phyloP scores from a whole-genome alignment of 108 stramenopile species.

The Aureococcus anophagefferens region DNA sequence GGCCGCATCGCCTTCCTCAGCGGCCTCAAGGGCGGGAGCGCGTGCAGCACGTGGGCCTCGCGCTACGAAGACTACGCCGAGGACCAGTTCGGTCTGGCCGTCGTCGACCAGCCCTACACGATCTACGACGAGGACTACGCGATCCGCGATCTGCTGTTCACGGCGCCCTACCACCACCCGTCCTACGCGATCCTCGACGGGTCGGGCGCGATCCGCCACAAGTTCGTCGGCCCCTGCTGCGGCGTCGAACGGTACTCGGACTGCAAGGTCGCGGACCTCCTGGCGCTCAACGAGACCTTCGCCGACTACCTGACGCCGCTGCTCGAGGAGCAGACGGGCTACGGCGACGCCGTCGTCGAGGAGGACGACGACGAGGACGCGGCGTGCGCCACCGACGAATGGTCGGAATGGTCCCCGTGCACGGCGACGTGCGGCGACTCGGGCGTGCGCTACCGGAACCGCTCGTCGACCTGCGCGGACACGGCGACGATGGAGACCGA shows the following conservation, averaged over 20 bases:
- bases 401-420: constrained; percentile 38
- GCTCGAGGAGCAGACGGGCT: constrained; percentile 15
- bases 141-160: constrained; percentile 25
- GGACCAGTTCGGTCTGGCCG: constrained; percentile 16
- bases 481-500: too few species aligned
- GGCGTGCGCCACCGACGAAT: too few species aligned
- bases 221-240: constrained; percentile 49
- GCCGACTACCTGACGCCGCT: constrained; percentile 24
- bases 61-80: constrained; percentile 38
- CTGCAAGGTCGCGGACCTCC: constrained; percentile 33
- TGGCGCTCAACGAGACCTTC: constrained; percentile 5
- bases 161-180: too few species aligned
- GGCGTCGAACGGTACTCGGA: constrained; percentile 36
- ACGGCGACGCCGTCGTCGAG: too few species aligned
- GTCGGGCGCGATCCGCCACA: too few species aligned
- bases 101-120: constrained; percentile 31
- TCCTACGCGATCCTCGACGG: too few species aligned
- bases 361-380: too few species aligned
- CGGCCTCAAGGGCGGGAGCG: constrained; percentile 40
- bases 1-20: constrained; percentile 26
- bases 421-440: constrained; percentile 34
- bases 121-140: constrained; percentile 23
- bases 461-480: too few species aligned
- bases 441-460: too few species aligned
- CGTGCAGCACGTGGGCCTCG: constrained; percentile 30